Percentiles rank a stretch among this genome's conserved stretches.
phyloP scores from a whole-genome alignment of 371 early-diverging fungal species.

The Rhizopus sp. region DNA sequence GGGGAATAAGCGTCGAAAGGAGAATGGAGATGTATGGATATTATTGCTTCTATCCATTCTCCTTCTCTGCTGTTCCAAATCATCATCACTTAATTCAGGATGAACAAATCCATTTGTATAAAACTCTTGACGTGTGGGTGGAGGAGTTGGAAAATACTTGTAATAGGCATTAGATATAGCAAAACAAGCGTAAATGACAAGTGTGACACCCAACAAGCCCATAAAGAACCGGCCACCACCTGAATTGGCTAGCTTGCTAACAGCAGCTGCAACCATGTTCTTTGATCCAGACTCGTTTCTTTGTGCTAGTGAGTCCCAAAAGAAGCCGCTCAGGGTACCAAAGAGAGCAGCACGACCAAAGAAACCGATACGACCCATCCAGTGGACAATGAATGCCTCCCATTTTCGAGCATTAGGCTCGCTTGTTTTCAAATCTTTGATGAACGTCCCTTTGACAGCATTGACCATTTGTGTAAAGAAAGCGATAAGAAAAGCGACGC shows the following conservation, averaged over 20 bases:
- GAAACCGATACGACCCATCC: conserved; percentile 45
- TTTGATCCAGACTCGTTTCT: conserved; percentile 35
- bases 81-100: conserved; percentile 1
- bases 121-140: conserved; percentile 35
- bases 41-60: no score
- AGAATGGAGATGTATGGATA: no score
- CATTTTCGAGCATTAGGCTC: conserved; percentile 33
- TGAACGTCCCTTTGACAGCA: conserved; percentile 42
- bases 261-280: conserved; percentile 43
- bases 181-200: conserved; percentile 47
- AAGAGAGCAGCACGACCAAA: conserved; percentile 45
- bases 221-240: conserved; percentile 41
- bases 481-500: conserved; percentile 48
- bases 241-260: conserved; percentile 32
- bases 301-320: conserved; percentile 46
- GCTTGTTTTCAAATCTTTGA: conserved; percentile 38
- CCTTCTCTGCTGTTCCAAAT: no score
- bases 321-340: conserved; percentile 45
- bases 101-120: conserved; percentile 23
- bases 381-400: conserved; percentile 35
- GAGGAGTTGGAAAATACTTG: conserved; percentile 52
- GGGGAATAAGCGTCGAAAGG: no score
- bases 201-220: conserved; percentile 37
- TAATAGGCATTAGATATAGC: conserved; percentile 45
- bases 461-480: conserved; percentile 46